Evolutionary conservation across 2,329 filamentous ascomycete genomes (phyloP), one percentile per base, ranked within the genome.

Genomic region (Domatiomyces catenatus): DNA sequence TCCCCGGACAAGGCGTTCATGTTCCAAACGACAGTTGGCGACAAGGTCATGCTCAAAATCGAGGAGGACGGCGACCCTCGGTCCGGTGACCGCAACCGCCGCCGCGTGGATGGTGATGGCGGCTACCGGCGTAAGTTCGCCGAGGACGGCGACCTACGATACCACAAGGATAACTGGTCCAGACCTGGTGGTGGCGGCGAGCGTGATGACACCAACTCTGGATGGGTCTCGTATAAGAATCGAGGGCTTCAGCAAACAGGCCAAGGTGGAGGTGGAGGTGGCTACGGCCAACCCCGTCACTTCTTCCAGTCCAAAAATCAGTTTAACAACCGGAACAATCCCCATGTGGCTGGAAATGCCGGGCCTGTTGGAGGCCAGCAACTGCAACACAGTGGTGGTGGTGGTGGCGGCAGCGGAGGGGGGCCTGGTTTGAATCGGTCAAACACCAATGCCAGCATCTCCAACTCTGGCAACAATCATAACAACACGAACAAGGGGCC

Each of bases 21-120:
- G 5, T 88, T 96, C 60, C 86, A 93, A 55, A 88, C 84, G 0
- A 80, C 79, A 0, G 86, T 96, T 1, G 84, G 84, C 17, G 89
- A 96, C 68, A 94, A 93, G 69, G 79, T 86, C 15, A 74, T 92
- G 56, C 68, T 96, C 48, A 77, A 84, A 1, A 81, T 96, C 46
- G 87, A 94, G 64, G 73, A 80, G 48, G 85, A 90, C 69, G 65
- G 80, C 8, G 45, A 56, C 20, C 44, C 36, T 26, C 51, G 50
- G 18, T 47, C 49, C 43, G 48, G 50, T 18, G 44, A 47, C 7
- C 71, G 2, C 80, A 84, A 59, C 78, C 77, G 55, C 75, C 79
- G 54, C 80, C 79, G 61, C 79, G 84, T 58, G 77, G 74, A 52
- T 44, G 28, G 28, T 75, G 28, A 81, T 76, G 60, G 83, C 75